Percentiles rank a stretch among this genome's conserved stretches.
These are phyloP conservation scores for Pythium coloratum DNA, from an alignment of 352 stramenopile genomes.

Conservation along the genomic window DNA sequence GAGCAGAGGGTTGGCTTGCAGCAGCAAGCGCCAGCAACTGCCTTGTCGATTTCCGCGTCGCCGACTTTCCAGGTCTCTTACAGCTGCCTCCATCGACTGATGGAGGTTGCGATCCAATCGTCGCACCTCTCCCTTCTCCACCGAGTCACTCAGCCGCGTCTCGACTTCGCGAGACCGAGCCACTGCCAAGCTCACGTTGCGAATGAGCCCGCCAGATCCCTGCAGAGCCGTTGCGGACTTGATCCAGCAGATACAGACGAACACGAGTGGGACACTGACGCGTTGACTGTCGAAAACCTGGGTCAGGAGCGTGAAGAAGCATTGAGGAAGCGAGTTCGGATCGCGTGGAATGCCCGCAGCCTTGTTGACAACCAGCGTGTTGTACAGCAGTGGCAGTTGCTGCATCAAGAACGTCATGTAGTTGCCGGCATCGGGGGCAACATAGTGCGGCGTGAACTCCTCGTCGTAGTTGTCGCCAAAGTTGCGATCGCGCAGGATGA, in stretches of 20 bases:
- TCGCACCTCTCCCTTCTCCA: not conserved
- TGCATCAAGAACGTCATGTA: slow-evolving; percentile 15
- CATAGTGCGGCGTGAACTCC: slow-evolving; percentile 12
- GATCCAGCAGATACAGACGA: slow-evolving; percentile 21
- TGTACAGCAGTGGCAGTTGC: slow-evolving; percentile 16
- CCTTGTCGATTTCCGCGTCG: not conserved
- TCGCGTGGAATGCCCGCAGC: not conserved
- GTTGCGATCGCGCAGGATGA: slow-evolving; percentile 8
- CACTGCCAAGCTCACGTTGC: not conserved
- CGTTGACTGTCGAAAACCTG: not conserved
- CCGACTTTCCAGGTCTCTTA: not conserved
- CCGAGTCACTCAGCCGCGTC: not conserved
- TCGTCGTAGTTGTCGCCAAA: slow-evolving; percentile 18
- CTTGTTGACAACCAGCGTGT: slow-evolving; percentile 1
- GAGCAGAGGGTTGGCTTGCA: slow-evolving; percentile 1
- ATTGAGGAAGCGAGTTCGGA: no score
- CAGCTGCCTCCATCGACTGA: not conserved
- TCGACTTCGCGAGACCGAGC: not conserved
- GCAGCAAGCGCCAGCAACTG: not conserved
- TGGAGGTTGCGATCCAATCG: not conserved
- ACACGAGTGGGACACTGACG: slow-evolving; percentile 5
- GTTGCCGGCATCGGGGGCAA: not conserved
- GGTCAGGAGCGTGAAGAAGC: not conserved
- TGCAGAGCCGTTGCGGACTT: slow-evolving; percentile 3
- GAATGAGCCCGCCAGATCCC: not conserved